phyloP scores from a whole-genome alignment of 2,329 filamentous ascomycete species.

The Parasarocladium wereldwijsianum region DNA sequence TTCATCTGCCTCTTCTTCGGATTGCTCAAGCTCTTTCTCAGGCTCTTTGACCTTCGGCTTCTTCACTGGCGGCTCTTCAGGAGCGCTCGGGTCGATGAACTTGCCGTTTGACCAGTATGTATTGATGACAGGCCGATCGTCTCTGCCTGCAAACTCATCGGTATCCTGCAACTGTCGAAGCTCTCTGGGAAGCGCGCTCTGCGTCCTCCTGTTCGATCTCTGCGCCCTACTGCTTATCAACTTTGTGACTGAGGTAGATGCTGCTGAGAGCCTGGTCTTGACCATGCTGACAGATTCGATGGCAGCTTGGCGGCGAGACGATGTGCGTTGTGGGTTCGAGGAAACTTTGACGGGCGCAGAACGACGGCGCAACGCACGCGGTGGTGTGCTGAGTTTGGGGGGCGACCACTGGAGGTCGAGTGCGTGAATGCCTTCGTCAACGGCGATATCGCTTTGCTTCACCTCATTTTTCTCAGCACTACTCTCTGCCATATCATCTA shows the following conservation, averaged over 20 bases:
- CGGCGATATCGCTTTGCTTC: too few species aligned
- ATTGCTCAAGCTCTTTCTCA: conserved; percentile 8
- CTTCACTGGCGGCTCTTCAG: conserved; percentile 18
- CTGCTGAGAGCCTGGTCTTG: conserved; percentile 28
- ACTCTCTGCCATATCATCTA: too few species aligned
- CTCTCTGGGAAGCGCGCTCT: conserved; percentile 38
- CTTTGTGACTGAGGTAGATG: too few species aligned
- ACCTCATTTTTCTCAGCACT: too few species aligned
- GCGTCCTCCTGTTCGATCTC: conserved; percentile 33
- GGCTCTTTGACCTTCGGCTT: conserved; percentile 3
- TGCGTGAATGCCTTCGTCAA: conserved; percentile 29
- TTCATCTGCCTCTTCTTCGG: conserved; percentile 12
- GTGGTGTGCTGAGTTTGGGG: conserved; percentile 19
- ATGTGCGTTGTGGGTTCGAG: conserved; percentile 16
- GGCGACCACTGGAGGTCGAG: conserved; percentile 28
- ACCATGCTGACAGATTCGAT: conserved; percentile 27
- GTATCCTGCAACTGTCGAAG: conserved; percentile 45
- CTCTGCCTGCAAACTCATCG: conserved; percentile 45
- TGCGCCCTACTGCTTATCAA: conserved; percentile 46
- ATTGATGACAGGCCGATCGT: conserved; percentile 39
- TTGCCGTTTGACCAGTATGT: conserved; percentile 54
- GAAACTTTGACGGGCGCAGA: too few species aligned
- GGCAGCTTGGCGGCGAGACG: conserved; percentile 10
- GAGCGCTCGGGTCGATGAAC: conserved; percentile 32
- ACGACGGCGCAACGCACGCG: conserved; percentile 12